These are phyloP conservation scores for Salix caprea DNA, from an alignment of 345 rosid species.

Conservation along the genomic window DNA sequence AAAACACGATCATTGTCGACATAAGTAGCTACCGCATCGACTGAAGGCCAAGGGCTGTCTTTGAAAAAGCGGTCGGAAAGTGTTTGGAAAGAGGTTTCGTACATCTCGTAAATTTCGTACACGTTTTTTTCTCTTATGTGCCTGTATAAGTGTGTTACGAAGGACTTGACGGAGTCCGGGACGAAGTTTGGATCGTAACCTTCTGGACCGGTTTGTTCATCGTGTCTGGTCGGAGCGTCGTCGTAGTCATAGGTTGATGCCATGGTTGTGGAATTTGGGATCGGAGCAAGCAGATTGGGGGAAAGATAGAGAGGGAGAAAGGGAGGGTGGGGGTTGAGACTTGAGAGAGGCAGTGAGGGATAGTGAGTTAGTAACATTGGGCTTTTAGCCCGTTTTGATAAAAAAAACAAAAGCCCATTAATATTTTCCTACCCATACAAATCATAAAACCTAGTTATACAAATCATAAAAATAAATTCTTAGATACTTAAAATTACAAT, in stretches of 20 bases:
- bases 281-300: not conserved
- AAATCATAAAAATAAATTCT: too few species aligned
- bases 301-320: not conserved
- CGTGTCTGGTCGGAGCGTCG: constrained; percentile 27
- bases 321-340: not conserved
- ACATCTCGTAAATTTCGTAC: constrained; percentile 99
- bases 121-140: constrained; percentile 96
- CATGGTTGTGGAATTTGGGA: constrained; percentile 30
- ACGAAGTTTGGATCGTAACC: constrained; percentile 86
- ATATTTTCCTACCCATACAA: not conserved
- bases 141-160: constrained; percentile 91
- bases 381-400: not conserved
- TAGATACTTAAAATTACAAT: too few species aligned
- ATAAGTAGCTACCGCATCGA: constrained; percentile 73
- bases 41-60: constrained; percentile 95
- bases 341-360: not conserved
- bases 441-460: too few species aligned
- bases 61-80: constrained; percentile 84
- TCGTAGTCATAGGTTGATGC: constrained; percentile 56
- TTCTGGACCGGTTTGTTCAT: not conserved
- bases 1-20: constrained; percentile 96
- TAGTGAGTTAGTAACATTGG: not conserved
- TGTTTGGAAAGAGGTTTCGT: constrained; percentile 89
- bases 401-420: not conserved
- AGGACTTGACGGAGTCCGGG: constrained; percentile 89